Percentiles rank a stretch among this genome's conserved stretches.
phyloP scores from a whole-genome alignment of 208 protist species.

The Leptomonas pyrrhocoris region DNA sequence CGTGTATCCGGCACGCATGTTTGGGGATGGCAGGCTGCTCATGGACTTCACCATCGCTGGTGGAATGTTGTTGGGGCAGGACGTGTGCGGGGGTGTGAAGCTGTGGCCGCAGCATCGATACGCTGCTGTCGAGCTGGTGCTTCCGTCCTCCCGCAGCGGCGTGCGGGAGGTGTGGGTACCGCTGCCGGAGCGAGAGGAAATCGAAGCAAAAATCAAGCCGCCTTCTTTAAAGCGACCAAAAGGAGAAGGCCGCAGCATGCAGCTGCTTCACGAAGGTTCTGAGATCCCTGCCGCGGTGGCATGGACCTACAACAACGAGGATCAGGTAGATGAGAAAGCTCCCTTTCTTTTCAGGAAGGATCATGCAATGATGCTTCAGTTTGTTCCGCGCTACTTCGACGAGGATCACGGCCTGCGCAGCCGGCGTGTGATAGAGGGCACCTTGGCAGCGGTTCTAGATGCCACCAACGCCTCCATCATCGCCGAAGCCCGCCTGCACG shows the following conservation, averaged over 20 bases:
- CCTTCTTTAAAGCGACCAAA: background rate
- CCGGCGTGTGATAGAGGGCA: conserved; percentile 11
- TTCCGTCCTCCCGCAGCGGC: conserved; percentile 39
- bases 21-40: conserved; percentile 66
- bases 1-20: conserved; percentile 70
- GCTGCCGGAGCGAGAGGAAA: background rate
- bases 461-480: conserved; percentile 41
- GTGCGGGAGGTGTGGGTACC: conserved; percentile 28
- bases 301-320: conserved; percentile 7
- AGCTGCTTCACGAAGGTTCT: conserved; percentile 25
- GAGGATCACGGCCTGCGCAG: conserved; percentile 13
- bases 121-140: conserved; percentile 65
- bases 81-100: conserved; percentile 83
- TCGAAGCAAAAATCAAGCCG: background rate
- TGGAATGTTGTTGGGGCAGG: conserved; percentile 61
- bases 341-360: background rate
- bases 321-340: background rate
- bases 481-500: conserved; percentile 28
- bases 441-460: conserved; percentile 27
- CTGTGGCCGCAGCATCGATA: conserved; percentile 79
- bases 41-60: conserved; percentile 66
- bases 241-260: conserved; percentile 3
- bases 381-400: conserved; percentile 30
- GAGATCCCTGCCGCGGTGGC: conserved; percentile 24
- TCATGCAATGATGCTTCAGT: background rate